A percentile compares a stretch with the other conserved stretches of the same genome.
Evolutionary conservation across 2,329 filamentous ascomycete species (phyloP).

Genomic region (Plectosphaerella sp.): DNA sequence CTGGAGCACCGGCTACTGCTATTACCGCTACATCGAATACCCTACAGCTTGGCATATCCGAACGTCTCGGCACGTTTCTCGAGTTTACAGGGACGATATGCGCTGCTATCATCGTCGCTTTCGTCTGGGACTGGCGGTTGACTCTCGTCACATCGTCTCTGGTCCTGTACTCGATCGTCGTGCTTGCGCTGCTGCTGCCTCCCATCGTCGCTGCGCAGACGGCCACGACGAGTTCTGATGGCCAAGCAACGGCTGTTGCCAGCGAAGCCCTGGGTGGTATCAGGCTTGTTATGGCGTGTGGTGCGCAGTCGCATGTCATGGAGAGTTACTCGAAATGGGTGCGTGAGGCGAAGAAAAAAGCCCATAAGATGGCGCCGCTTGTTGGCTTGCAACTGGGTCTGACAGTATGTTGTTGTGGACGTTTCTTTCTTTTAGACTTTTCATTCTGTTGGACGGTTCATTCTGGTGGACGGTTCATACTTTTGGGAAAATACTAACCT

Average conservation of each 20-base stretch:
- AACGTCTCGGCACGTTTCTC: conserved; percentile 56
- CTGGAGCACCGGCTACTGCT: conserved; percentile 56
- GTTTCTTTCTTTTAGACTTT: not conserved
- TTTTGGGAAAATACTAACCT: not conserved
- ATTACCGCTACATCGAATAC: conserved; percentile 62
- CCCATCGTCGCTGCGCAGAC: conserved; percentile 19
- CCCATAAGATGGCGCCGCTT: conserved; percentile 26
- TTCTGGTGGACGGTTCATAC: not conserved
- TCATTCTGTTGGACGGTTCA: conserved; percentile 1
- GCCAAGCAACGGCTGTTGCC: conserved; percentile 34
- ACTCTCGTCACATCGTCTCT: conserved; percentile 49
- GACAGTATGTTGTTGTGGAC: conserved; percentile 7
- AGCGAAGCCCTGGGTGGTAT: conserved; percentile 37
- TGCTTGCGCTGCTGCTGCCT: conserved; percentile 23
- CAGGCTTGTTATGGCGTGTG: conserved; percentile 37
- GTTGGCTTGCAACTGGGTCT: conserved; percentile 24
- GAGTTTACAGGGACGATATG: conserved; percentile 51
- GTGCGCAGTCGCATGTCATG: conserved; percentile 32
- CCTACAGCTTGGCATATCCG: conserved; percentile 61
- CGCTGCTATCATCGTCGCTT: conserved; percentile 49
- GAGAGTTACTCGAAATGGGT: conserved; percentile 32
- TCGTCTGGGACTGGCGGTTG: conserved; percentile 53
- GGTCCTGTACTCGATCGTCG: conserved; percentile 34
- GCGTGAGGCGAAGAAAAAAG: conserved; percentile 26
- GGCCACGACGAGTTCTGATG: conserved; percentile 15